Evolutionary conservation across 176 grass and related monocot species (phyloP).

Genomic region (Themeda triandra): DNA sequence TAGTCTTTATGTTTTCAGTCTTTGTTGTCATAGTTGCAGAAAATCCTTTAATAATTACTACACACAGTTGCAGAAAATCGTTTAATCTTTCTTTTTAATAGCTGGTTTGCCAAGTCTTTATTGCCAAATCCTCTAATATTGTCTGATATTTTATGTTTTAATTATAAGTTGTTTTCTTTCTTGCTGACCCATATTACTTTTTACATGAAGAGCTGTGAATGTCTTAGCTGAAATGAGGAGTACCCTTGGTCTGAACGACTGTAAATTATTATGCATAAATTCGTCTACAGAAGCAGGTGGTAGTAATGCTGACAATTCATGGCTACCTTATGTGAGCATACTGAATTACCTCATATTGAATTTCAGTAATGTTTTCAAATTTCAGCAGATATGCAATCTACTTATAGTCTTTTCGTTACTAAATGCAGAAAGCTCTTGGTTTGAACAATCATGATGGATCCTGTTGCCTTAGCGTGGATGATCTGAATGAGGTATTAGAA

Average conservation of each 20-base stretch:
- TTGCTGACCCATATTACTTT: slow-evolving; percentile 26
- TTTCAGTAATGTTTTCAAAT: not conserved
- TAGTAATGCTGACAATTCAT: slow-evolving; percentile 58
- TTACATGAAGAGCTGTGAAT: slow-evolving; percentile 56
- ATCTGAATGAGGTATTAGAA: slow-evolving; percentile 79
- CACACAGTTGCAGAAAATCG: not conserved
- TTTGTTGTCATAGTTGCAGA: not conserved
- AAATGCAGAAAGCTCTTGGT: slow-evolving; percentile 65
- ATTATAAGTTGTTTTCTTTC: not conserved
- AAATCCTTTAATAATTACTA: not conserved
- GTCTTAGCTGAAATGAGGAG: slow-evolving; percentile 86
- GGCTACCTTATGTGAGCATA: slow-evolving; percentile 90
- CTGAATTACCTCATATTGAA: slow-evolving; percentile 21
- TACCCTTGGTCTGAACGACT: slow-evolving; percentile 76
- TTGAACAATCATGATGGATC: slow-evolving; percentile 49
- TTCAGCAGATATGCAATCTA: slow-evolving; percentile 40
- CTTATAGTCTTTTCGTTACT: slow-evolving; percentile 34
- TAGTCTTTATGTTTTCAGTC: not conserved
- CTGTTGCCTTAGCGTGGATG: slow-evolving; percentile 71
- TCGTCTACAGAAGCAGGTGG: slow-evolving; percentile 54
- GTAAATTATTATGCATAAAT: slow-evolving; percentile 94
- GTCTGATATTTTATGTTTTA: not conserved
- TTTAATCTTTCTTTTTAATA: not conserved
- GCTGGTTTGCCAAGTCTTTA: not conserved
- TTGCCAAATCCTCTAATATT: not conserved